phyloP scores from a whole-genome alignment of 345 rosid genomes.

The Anastatica hierochuntica region DNA sequence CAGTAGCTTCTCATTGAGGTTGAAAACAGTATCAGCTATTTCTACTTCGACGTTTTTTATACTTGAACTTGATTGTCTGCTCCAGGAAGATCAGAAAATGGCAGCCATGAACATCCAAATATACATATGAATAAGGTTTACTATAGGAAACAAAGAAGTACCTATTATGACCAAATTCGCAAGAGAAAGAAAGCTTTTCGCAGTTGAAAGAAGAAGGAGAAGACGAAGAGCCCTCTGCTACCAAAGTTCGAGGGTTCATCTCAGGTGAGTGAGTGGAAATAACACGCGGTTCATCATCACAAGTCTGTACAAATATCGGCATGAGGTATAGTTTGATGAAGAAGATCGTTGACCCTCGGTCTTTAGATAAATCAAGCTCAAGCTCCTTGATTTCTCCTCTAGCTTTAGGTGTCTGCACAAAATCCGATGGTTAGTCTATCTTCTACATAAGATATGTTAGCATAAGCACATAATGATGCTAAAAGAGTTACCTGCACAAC shows the following conservation, averaged over 20 bases:
- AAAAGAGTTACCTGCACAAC: slow-evolving; percentile 48
- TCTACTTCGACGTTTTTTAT: slow-evolving; percentile 56
- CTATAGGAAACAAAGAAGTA: slow-evolving; percentile 21
- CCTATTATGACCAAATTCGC: slow-evolving; percentile 86
- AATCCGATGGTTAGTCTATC: no score
- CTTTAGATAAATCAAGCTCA: slow-evolving; percentile 63
- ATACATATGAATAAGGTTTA: no score
- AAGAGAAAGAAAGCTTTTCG: slow-evolving; percentile 64
- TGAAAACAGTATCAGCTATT: slow-evolving; percentile 49
- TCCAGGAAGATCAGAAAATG: slow-evolving; percentile 21
- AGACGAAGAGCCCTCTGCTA: slow-evolving; percentile 32
- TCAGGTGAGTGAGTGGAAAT: slow-evolving; percentile 41
- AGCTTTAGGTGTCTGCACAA: slow-evolving; percentile 74
- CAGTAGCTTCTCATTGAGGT: slow-evolving; percentile 62
- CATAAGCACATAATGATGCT: no score
- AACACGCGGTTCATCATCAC: slow-evolving; percentile 49
- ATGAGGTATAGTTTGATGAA: slow-evolving; percentile 51
- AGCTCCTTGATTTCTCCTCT: slow-evolving; percentile 65
- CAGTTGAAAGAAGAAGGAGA: slow-evolving; percentile 38
- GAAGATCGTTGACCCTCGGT: slow-evolving; percentile 48
- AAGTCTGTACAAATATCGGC: slow-evolving; percentile 54
- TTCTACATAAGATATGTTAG: no score
- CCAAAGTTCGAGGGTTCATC: slow-evolving; percentile 30
- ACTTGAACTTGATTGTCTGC: slow-evolving; percentile 67
- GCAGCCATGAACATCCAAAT: no score